A percentile compares a stretch with the other conserved stretches of the same genome.
Evolutionary conservation across 306 rosid species (phyloP).

Genomic region (Chamaecrista fasciculata): DNA sequence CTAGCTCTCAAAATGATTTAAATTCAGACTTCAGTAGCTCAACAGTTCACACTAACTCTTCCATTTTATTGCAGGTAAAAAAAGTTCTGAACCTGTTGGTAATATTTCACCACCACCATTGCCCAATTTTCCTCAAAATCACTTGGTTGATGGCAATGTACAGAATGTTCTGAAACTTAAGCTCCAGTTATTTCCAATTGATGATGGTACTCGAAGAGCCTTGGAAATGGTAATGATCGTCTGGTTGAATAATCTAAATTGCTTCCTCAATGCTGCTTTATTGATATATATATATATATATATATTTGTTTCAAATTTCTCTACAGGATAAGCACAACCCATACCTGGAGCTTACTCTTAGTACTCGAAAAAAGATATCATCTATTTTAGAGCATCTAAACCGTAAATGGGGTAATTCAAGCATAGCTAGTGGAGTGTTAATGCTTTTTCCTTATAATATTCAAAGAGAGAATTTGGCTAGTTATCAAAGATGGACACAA

Average conservation of each 20-base stretch:
- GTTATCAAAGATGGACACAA: slow-evolving; percentile 75
- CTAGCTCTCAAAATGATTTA: slow-evolving; percentile 13
- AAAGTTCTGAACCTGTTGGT: slow-evolving; percentile 44
- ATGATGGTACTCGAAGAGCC: slow-evolving; percentile 82
- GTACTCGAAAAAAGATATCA: slow-evolving; percentile 86
- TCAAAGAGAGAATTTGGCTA: slow-evolving; percentile 63
- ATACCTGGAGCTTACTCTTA: slow-evolving; percentile 88
- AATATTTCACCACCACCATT: slow-evolving; percentile 41
- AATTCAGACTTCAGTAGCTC: slow-evolving; percentile 24
- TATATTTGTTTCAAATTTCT: neutral
- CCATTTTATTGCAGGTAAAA: slow-evolving; percentile 53
- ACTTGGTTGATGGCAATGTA: slow-evolving; percentile 48
- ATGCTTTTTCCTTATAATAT: slow-evolving; percentile 74
- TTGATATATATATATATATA: neutral
- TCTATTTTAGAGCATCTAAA: slow-evolving; percentile 90
- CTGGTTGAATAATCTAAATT: slow-evolving; percentile 19
- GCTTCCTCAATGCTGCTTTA: slow-evolving; percentile 13
- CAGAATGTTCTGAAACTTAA: slow-evolving; percentile 62
- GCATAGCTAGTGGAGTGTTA: slow-evolving; percentile 80
- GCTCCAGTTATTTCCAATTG: slow-evolving; percentile 92
- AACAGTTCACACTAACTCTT: slow-evolving; percentile 24
- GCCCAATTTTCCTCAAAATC: slow-evolving; percentile 54
- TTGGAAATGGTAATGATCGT: slow-evolving; percentile 67
- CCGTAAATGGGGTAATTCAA: slow-evolving; percentile 96
- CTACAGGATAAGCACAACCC: slow-evolving; percentile 92